Evolutionary conservation across 148 eudicot genomes (phyloP).

Genomic region (Dysphania ambrosioides): DNA sequence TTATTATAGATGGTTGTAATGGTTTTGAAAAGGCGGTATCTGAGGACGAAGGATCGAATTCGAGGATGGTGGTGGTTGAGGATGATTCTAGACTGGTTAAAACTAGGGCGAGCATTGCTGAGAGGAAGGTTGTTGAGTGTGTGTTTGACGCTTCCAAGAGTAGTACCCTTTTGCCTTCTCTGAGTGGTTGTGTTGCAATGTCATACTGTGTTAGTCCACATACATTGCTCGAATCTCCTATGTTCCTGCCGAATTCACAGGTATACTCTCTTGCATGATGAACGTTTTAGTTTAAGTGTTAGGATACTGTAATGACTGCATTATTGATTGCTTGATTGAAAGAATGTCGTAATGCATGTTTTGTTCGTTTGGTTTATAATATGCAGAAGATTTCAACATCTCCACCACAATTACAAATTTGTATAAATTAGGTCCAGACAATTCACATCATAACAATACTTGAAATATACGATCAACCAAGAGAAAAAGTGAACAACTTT

Average conservation of each 20-base stretch:
- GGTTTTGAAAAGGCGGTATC: constrained; percentile 11
- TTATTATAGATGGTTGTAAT: constrained; percentile 5
- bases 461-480: too few species aligned
- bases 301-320: background rate
- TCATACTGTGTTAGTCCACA: constrained; percentile 61
- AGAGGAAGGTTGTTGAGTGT: constrained; percentile 51
- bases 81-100: background rate
- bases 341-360: background rate
- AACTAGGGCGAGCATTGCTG: constrained; percentile 44
- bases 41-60: background rate
- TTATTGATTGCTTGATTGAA: background rate
- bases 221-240: constrained; percentile 56
- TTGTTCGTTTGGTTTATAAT: background rate
- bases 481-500: too few species aligned
- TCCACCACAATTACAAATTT: too few species aligned
- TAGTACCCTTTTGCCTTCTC: constrained; percentile 28
- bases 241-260: constrained; percentile 61
- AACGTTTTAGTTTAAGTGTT: background rate
- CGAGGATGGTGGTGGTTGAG: background rate
- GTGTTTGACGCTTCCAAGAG: constrained; percentile 46
- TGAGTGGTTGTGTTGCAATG: constrained; percentile 37
- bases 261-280: constrained; percentile 26
- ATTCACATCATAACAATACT: too few species aligned
- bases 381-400: background rate
- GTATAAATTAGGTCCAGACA: too few species aligned